Evolutionary conservation across 345 rosid genomes (phyloP).

Genomic region (Populus alba): DNA sequence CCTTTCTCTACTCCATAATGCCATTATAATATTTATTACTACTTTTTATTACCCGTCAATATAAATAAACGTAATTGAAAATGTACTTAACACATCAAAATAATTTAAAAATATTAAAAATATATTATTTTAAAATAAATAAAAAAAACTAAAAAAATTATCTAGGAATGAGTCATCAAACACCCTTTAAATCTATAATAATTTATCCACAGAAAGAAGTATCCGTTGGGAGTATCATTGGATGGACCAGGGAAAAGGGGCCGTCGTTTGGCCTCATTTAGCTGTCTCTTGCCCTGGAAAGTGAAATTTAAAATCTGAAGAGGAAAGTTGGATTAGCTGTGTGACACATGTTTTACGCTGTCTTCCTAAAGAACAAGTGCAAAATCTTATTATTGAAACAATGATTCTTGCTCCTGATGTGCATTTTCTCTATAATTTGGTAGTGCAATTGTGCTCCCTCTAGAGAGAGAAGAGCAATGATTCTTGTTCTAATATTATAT

Average conservation of each 20-base stretch:
- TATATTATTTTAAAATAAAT: no score
- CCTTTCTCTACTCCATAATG: neutral
- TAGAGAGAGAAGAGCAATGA: neutral
- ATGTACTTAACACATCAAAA: no score
- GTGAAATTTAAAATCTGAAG: neutral
- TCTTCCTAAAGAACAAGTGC: neutral
- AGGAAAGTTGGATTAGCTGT: slow-evolving; percentile 20
- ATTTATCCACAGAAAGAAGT: neutral
- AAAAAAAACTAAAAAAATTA: no score
- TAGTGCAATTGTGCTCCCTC: no score
- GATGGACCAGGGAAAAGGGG: neutral
- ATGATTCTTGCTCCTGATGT: no score
- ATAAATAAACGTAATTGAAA: no score
- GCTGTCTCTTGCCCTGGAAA: slow-evolving; percentile 17
- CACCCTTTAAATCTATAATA: no score
- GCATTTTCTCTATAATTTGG: no score
- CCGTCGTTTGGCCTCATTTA: neutral
- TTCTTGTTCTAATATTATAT: neutral
- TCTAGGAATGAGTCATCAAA: no score
- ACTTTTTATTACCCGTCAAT: no score
- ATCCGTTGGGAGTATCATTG: neutral
- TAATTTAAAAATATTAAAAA: no score
- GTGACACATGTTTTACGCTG: slow-evolving; percentile 3
- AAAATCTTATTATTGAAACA: no score
- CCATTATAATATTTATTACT: neutral